Evolutionary conservation across 805 yeast species (phyloP).

Genomic region (Maudiozyma barnettii): DNA sequence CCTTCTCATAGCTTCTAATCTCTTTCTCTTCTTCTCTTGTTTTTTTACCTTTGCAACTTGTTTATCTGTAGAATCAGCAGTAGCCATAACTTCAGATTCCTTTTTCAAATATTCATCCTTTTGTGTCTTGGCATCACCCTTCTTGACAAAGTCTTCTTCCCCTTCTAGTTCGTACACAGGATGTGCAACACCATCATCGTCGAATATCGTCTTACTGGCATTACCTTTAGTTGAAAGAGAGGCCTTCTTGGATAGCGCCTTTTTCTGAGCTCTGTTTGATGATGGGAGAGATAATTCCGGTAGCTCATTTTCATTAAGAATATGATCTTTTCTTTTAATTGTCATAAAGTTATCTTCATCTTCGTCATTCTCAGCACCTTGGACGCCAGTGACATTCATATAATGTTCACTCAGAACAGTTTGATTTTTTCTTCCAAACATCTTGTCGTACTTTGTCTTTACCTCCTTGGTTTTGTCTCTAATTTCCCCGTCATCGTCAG

Average conservation of each 20-base stretch:
- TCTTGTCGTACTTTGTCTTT: conserved; percentile 84
- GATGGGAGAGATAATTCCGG: conserved; percentile 55
- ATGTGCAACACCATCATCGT: conserved; percentile 91
- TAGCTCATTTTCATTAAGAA: conserved; percentile 50
- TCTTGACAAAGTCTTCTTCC: conserved; percentile 72
- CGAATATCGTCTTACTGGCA: conserved; percentile 75
- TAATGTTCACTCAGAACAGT: conserved; percentile 86
- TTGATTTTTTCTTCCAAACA: conserved; percentile 93
- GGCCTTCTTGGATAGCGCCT: conserved; percentile 78
- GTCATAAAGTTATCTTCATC: conserved; percentile 67
- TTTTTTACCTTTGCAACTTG: conserved; percentile 63
- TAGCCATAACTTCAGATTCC: conserved; percentile 61
- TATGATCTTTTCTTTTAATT: conserved; percentile 72
- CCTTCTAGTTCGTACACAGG: conserved; percentile 84
- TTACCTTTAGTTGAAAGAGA: conserved; percentile 51
- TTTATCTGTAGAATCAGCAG: conserved; percentile 72
- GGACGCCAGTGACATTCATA: conserved; percentile 51
- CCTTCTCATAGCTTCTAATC: conserved; percentile 67
- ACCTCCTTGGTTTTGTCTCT: conserved; percentile 33
- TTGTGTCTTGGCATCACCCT: conserved; percentile 60
- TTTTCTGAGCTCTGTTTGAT: conserved; percentile 77
- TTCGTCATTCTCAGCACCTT: conserved; percentile 38
- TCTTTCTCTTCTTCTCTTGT: conserved; percentile 78
- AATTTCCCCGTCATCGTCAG: conserved; percentile 57
- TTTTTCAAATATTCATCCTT: conserved; percentile 54